phyloP scores from a whole-genome alignment of 106 monocot species.

The Dendrobium nobile region DNA sequence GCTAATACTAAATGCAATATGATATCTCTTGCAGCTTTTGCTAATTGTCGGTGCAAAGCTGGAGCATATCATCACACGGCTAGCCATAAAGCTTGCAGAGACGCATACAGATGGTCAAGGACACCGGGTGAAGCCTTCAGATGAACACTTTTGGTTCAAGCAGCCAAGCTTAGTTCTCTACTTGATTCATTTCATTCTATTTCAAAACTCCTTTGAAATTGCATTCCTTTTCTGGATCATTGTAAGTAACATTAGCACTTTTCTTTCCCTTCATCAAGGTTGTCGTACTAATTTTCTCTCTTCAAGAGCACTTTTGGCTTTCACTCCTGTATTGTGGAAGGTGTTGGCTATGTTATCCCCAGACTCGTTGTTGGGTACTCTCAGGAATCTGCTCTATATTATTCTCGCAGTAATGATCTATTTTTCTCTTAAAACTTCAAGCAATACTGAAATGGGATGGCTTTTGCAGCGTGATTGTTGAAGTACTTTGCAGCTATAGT shows the following conservation, averaged over 20 bases:
- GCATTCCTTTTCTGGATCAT: conserved; percentile 56
- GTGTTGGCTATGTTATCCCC: conserved; percentile 40
- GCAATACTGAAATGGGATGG: neutral
- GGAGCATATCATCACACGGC: conserved; percentile 48
- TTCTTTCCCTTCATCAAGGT: neutral
- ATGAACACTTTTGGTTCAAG: conserved; percentile 53
- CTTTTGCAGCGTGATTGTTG: conserved; percentile 39
- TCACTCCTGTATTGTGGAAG: conserved; percentile 56
- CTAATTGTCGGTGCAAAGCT: conserved; percentile 55
- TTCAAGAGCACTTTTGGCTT: conserved; percentile 47
- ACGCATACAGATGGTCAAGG: conserved; percentile 1
- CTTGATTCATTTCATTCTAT: conserved; percentile 67
- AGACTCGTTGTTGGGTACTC: conserved; percentile 52
- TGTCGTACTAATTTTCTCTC: neutral
- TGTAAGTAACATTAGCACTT: conserved; percentile 18
- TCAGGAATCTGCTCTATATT: neutral
- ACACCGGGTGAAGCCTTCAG: conserved; percentile 39
- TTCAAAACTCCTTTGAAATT: conserved; percentile 68
- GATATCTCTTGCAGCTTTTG: conserved; percentile 41
- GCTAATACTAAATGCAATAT: neutral
- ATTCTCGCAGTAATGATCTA: neutral
- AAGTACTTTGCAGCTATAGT: conserved; percentile 58
- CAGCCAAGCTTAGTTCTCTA: conserved; percentile 39
- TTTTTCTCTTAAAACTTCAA: neutral
- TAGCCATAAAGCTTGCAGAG: conserved; percentile 36